Conservation (phyloP, 1,284 basidiomycete genomes). For the Ganoderma multipileum region DNA sequence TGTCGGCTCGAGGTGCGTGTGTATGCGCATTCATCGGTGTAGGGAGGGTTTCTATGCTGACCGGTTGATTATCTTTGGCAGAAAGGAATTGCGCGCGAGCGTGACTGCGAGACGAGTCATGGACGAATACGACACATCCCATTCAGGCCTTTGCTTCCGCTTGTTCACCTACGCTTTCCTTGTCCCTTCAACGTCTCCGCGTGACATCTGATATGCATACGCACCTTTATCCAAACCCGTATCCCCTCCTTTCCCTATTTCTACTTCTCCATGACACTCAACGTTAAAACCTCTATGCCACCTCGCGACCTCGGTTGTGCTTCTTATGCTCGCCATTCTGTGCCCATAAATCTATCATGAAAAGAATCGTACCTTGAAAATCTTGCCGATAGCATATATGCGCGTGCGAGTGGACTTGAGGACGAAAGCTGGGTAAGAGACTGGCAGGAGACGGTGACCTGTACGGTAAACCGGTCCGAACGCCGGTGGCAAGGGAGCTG, state of each 20-base stretch:
- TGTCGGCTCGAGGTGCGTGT: neutral
- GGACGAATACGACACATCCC: neutral
- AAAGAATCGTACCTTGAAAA: neutral
- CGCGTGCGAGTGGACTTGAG: neutral
- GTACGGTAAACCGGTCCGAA: neutral
- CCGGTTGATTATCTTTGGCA: neutral
- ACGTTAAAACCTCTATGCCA: neutral
- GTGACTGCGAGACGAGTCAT: neutral
- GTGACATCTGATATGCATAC: neutral
- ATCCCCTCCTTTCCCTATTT: neutral
- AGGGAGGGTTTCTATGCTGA: neutral
- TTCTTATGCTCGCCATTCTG: neutral
- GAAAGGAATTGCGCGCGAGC: neutral
- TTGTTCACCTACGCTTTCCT: neutral
- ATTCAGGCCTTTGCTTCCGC: neutral
- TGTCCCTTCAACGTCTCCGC: neutral
- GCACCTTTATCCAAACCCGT: neutral
- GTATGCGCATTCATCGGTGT: neutral
- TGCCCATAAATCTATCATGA: neutral
- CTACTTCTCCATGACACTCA: neutral
- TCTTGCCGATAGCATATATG: neutral
- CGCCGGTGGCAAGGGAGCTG: neutral
- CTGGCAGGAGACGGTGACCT: neutral
- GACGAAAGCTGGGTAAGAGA: neutral
- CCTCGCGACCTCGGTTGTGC: neutral